phyloP scores from a whole-genome alignment of 1,284 basidiomycete genomes.

The Trichosporon asahii region DNA sequence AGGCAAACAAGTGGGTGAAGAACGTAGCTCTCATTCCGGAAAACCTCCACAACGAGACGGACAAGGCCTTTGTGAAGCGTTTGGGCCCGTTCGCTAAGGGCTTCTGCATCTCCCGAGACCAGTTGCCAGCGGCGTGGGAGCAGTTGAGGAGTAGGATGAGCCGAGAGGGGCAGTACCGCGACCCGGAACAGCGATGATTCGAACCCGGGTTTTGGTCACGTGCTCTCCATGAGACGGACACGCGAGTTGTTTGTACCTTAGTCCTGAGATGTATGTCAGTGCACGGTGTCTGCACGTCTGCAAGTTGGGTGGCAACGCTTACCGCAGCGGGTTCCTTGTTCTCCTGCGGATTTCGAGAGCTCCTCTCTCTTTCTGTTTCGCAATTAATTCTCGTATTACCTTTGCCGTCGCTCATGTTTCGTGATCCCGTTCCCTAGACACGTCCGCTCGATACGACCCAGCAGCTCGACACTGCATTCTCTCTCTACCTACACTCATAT shows the following conservation, averaged over 20 bases:
- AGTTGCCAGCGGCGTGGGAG: slow-evolving; percentile 29
- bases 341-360: background rate
- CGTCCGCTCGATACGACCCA: background rate
- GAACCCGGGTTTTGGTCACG: background rate
- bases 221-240: background rate
- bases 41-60: slow-evolving; percentile 34
- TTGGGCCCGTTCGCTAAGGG: slow-evolving; percentile 34
- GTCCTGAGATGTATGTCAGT: background rate
- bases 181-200: background rate
- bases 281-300: background rate
- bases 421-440: background rate
- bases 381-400: background rate
- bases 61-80: slow-evolving; percentile 31
- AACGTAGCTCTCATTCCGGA: slow-evolving; percentile 33
- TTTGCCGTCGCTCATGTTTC: background rate
- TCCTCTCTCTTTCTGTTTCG: background rate
- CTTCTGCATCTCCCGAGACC: slow-evolving; percentile 31
- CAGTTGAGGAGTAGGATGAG: slow-evolving; percentile 28
- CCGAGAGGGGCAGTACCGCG: slow-evolving; percentile 13
- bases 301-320: slow-evolving; percentile 2
- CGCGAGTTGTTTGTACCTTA: slow-evolving; percentile 1
- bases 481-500: background rate
- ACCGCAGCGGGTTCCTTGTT: background rate
- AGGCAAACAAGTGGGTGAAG: slow-evolving; percentile 31
- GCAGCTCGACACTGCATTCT: background rate